Percentiles rank a stretch among this genome's conserved stretches.
phyloP scores from a whole-genome alignment of 78 protist genomes.

The Acrasis kona region DNA sequence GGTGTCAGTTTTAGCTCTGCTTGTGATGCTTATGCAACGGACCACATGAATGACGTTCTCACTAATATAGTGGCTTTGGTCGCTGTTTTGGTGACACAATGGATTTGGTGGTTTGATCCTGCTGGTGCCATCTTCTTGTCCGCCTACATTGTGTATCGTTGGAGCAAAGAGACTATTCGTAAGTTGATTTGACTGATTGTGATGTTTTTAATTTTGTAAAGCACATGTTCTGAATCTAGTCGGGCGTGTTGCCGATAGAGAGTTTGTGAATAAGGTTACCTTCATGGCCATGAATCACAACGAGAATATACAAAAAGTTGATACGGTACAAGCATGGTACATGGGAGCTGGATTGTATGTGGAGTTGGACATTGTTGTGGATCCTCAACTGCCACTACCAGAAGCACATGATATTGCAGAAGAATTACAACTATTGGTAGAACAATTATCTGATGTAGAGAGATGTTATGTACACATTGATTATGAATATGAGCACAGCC shows the following conservation, averaged over 20 bases:
- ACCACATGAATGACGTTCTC: too few species aligned
- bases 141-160: constrained; percentile 42
- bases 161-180: too few species aligned
- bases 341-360: constrained; percentile 51
- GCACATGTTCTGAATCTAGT: constrained; percentile 38
- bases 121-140: constrained; percentile 64
- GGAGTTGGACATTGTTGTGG: constrained; percentile 59
- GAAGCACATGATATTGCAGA: constrained; percentile 77
- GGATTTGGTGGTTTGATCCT: constrained; percentile 68
- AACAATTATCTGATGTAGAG: constrained; percentile 43
- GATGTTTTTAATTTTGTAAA: too few species aligned
- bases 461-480: constrained; percentile 81
- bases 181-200: too few species aligned
- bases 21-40: too few species aligned
- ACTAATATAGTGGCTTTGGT: too few species aligned
- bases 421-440: constrained; percentile 52
- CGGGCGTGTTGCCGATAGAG: constrained; percentile 53
- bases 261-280: constrained; percentile 40
- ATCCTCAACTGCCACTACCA: constrained; percentile 23
- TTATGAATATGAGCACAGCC: constrained; percentile 53
- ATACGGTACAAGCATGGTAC: constrained; percentile 61
- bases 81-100: too few species aligned
- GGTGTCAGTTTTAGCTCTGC: too few species aligned
- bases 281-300: constrained; percentile 31
- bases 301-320: too few species aligned